Evolutionary conservation across 2,329 filamentous ascomycete genomes (phyloP).

Genomic region (Talaromyces rugulosus): DNA sequence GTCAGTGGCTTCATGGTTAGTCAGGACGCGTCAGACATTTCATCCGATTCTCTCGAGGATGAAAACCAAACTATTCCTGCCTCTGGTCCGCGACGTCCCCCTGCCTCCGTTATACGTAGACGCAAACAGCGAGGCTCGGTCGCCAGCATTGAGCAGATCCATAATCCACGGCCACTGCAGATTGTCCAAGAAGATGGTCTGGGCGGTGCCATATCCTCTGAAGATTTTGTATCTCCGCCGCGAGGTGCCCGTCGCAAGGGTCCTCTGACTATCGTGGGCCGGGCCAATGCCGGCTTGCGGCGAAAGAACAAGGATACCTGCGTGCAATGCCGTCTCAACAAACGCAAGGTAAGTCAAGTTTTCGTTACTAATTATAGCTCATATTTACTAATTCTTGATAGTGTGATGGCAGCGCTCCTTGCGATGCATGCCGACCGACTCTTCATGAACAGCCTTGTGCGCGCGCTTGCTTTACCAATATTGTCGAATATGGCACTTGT

Average conservation of each 20-base stretch:
- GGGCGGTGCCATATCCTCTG: constrained; percentile 38
- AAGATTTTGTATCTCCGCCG: constrained; percentile 38
- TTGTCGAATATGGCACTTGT: constrained; percentile 42
- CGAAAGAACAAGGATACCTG: constrained; percentile 43
- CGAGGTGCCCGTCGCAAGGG: constrained; percentile 41
- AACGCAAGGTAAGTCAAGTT: constrained; percentile 34
- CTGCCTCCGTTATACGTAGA: constrained; percentile 30
- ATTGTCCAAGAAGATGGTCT: constrained; percentile 43
- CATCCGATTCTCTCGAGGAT: constrained; percentile 22
- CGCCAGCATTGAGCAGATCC: constrained; percentile 25
- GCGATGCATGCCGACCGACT: constrained; percentile 38
- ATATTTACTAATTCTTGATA: constrained; percentile 17
- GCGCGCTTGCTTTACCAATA: constrained; percentile 40
- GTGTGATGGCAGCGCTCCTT: constrained; percentile 41
- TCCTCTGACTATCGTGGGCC: constrained; percentile 34
- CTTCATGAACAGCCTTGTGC: constrained; percentile 42
- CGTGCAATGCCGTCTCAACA: constrained; percentile 41
- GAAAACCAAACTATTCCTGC: constrained; percentile 21
- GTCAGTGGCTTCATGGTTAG: constrained; percentile 34
- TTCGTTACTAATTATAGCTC: not conserved
- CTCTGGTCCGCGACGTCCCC: constrained; percentile 21
- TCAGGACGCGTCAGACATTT: constrained; percentile 27
- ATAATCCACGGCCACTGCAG: constrained; percentile 30
- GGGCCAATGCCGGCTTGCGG: constrained; percentile 38
- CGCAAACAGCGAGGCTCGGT: constrained; percentile 30